Evolutionary conservation across 202 grass and related monocot genomes (phyloP).

Genomic region (Schoenoplectus tabernaemontani): DNA sequence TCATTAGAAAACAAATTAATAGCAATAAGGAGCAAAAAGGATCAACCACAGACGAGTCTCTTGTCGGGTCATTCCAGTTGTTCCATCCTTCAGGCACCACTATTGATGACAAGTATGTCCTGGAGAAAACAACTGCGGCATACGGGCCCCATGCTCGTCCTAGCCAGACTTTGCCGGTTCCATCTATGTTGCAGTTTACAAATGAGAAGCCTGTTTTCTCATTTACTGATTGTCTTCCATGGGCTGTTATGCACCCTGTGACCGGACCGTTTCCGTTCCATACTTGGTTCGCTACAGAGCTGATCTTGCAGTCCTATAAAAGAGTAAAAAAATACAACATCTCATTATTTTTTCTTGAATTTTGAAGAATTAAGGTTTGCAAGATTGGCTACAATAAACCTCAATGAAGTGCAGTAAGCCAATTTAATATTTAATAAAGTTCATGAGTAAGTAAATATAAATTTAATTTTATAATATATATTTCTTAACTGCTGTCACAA

Average conservation of each 20-base stretch:
- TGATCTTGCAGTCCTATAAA: constrained; percentile 51
- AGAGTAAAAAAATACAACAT: not conserved
- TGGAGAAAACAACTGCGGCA: constrained; percentile 51
- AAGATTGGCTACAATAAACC: not conserved
- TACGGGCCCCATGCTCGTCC: constrained; percentile 56
- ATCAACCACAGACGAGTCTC: constrained; percentile 52
- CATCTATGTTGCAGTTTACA: constrained; percentile 45
- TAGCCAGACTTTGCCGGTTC: constrained; percentile 69
- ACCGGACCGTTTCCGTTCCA: constrained; percentile 19
- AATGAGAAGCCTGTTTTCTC: constrained; percentile 77
- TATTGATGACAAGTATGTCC: constrained; percentile 33
- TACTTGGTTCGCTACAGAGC: constrained; percentile 42
- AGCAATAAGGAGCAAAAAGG: constrained; percentile 13
- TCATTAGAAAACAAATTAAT: not conserved
- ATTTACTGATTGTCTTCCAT: constrained; percentile 38
- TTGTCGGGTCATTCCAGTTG: constrained; percentile 57
- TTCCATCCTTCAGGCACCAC: constrained; percentile 68
- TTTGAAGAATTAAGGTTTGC: not conserved
- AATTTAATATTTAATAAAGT: not conserved
- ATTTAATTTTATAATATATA: not conserved
- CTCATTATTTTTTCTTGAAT: not conserved
- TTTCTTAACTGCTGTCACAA: not conserved
- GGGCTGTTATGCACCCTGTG: constrained; percentile 66
- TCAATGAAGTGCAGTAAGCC: not conserved
- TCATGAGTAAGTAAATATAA: not conserved